phyloP scores from a whole-genome alignment of 495 filamentous ascomycete species.

The Margaritispora aquatica region DNA sequence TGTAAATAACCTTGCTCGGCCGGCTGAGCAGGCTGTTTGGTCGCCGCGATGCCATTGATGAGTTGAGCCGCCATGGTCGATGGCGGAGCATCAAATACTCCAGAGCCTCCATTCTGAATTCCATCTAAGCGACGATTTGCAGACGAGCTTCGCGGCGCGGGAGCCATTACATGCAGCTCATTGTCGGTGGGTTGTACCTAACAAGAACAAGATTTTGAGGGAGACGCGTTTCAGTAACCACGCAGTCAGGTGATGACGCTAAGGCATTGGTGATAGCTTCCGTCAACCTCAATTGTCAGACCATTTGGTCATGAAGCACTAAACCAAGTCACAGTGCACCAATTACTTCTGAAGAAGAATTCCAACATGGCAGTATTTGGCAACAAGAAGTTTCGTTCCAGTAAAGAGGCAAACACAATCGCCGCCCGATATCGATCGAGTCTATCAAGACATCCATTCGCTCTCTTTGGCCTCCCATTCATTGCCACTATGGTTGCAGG shows the following conservation, averaged over 20 bases:
- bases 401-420: conserved; percentile 53
- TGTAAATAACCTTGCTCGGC: conserved; percentile 44
- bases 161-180: conserved; percentile 29
- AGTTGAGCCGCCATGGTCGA: conserved; percentile 67
- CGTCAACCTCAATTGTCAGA: not conserved
- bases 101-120: not conserved
- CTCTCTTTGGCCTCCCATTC: conserved; percentile 95
- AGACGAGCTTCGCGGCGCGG: conserved; percentile 27
- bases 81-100: conserved; percentile 37
- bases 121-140: conserved; percentile 6
- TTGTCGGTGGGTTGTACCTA: conserved; percentile 6
- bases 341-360: not conserved
- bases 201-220: not conserved
- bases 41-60: conserved; percentile 44
- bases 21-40: conserved; percentile 9
- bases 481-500: conserved; percentile 86
- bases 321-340: no score
- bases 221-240: not conserved
- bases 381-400: conserved; percentile 63
- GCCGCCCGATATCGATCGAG: conserved; percentile 67
- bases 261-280: not conserved
- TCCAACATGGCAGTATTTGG: conserved; percentile 64
- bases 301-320: no score
- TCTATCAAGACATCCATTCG: conserved; percentile 73
- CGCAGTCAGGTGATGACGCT: conserved; percentile 7